A percentile compares a stretch with the other conserved stretches of the same genome.
Conservation (phyloP, 495 filamentous ascomycete genomes). For the Amniculicola lignicola region DNA sequence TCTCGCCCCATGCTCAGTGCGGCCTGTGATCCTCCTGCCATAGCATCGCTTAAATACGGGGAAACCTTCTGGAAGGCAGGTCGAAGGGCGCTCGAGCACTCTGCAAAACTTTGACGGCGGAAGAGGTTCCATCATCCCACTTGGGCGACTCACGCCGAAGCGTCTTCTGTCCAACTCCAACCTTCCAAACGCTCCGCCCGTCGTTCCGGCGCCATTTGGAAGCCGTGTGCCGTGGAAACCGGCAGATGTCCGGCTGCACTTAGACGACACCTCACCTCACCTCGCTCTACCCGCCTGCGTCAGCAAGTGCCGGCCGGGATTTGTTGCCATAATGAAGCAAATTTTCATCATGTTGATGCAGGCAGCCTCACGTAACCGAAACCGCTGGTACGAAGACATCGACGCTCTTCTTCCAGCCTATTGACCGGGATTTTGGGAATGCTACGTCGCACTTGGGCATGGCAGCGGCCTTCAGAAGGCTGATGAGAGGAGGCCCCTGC, state of each 20-base stretch:
- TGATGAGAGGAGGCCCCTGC: slow-evolving; percentile 13
- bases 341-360: not conserved
- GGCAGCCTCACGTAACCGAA: slow-evolving; percentile 5
- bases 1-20: not conserved
- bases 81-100: slow-evolving; percentile 25
- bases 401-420: not conserved
- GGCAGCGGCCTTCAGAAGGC: slow-evolving; percentile 18
- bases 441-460: slow-evolving; percentile 27
- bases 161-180: not conserved
- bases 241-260: slow-evolving; percentile 20
- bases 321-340: slow-evolving; percentile 1
- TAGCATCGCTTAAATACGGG: too few relatives aligned
- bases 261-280: not conserved
- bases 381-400: not conserved
- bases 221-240: slow-evolving; percentile 7
- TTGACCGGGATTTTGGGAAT: slow-evolving; percentile 9
- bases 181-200: slow-evolving; percentile 7
- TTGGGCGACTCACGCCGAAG: not conserved
- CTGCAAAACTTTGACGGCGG: not conserved
- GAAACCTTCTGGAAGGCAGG: slow-evolving; percentile 12
- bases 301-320: not conserved
- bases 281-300: slow-evolving; percentile 4
- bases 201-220: slow-evolving; percentile 11
- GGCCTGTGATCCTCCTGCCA: slow-evolving; percentile 2
- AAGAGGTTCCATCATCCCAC: not conserved